phyloP scores from a whole-genome alignment of 208 protist species.

The Vickermania spadyakhi region DNA sequence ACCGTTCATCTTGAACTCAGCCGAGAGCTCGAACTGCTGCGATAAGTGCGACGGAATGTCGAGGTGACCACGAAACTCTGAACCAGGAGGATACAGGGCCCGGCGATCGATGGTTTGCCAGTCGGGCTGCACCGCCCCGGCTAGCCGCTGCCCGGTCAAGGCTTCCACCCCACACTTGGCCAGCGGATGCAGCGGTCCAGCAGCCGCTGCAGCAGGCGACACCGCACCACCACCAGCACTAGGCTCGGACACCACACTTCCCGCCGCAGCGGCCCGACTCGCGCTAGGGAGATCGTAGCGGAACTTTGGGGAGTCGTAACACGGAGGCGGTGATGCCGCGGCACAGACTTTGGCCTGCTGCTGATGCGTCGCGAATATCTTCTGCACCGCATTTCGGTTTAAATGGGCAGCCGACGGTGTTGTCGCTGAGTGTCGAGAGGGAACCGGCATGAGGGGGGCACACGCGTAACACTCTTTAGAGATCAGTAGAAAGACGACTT shows the following conservation, averaged over 20 bases:
- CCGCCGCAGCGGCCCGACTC: not conserved
- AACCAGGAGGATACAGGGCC: slow-evolving; percentile 10
- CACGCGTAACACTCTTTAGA: too few relatives aligned
- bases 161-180: not conserved
- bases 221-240: not conserved
- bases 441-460: too few relatives aligned
- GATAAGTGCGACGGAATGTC: slow-evolving; percentile 26
- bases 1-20: slow-evolving; percentile 14
- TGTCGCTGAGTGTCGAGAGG: too few relatives aligned
- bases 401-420: not conserved
- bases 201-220: not conserved
- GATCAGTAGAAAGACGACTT: too few relatives aligned
- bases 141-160: not conserved
- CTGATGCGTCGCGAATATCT: not conserved
- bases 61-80: not conserved
- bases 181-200: not conserved
- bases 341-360: not conserved
- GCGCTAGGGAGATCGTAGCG: too few relatives aligned
- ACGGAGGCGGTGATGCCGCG: not conserved
- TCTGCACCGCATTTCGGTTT: not conserved
- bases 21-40: slow-evolving; percentile 31
- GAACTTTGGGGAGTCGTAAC: not conserved
- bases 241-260: not conserved
- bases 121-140: slow-evolving; percentile 4
- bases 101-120: slow-evolving; percentile 15